Percentiles rank a stretch among this genome's conserved stretches.
Evolutionary conservation across 176 grass and related monocot genomes (phyloP).

Genomic region (Lolium rigidum): DNA sequence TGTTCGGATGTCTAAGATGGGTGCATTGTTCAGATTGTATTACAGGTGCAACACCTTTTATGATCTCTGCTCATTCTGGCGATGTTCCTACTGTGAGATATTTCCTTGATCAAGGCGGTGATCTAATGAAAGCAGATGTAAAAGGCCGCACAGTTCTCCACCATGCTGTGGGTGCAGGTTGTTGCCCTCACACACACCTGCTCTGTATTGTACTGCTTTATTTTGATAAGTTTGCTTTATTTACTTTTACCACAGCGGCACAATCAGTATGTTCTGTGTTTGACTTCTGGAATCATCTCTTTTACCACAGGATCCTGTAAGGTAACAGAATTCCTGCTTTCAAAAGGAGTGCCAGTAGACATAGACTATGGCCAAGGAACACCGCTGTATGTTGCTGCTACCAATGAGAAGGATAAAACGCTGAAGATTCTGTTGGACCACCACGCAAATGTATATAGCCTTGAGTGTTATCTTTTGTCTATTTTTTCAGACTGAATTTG

Average conservation of each 20-base stretch:
- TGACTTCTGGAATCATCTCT: slow-evolving; percentile 18
- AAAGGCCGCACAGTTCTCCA: neutral
- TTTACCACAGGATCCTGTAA: slow-evolving; percentile 13
- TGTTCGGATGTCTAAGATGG: neutral
- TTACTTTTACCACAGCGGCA: neutral
- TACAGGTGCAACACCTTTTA: slow-evolving; percentile 37
- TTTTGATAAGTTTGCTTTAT: neutral
- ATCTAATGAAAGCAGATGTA: neutral
- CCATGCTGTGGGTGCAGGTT: neutral
- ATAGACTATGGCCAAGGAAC: slow-evolving; percentile 26
- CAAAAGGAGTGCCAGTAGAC: slow-evolving; percentile 30
- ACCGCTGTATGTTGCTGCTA: slow-evolving; percentile 1
- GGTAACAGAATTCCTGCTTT: slow-evolving; percentile 20
- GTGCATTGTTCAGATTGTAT: neutral
- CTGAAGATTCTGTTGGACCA: slow-evolving; percentile 6
- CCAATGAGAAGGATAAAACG: slow-evolving; percentile 19
- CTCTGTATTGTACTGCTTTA: neutral
- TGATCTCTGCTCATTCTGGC: slow-evolving; percentile 14
- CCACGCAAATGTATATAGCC: neutral
- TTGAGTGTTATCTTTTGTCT: neutral
- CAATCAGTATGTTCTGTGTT: neutral
- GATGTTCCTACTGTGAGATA: neutral
- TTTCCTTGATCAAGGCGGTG: neutral
- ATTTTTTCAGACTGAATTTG: neutral
- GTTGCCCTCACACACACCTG: neutral